Conservation (phyloP, 768 basidiomycete species). For the Phanerodontia chrysosporium region DNA sequence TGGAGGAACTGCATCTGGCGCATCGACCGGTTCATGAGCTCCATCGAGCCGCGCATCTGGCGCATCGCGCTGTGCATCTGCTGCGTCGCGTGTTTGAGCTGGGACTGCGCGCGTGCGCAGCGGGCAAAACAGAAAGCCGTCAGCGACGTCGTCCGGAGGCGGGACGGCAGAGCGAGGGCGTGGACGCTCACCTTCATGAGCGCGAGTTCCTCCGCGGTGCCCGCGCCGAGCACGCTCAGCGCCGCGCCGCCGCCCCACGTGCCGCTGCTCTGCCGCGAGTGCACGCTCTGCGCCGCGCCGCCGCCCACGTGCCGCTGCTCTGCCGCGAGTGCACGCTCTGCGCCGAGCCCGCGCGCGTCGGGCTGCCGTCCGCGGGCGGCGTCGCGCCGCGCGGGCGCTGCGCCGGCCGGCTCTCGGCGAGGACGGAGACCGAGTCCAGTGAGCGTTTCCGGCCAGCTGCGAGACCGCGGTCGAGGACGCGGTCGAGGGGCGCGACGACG, state of each 20-base stretch:
- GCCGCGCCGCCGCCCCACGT: not conserved
- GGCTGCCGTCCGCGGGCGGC: not conserved
- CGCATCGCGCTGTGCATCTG: slow-evolving; percentile 6
- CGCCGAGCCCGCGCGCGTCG: not conserved
- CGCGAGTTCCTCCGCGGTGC: not conserved
- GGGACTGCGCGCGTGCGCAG: too few relatives aligned
- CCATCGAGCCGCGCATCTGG: not conserved
- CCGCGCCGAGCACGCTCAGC: not conserved
- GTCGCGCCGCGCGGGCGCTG: not conserved
- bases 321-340: not conserved
- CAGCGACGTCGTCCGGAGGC: not conserved
- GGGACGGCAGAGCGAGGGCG: not conserved
- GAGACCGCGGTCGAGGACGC: not conserved
- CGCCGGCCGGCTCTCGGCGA: not conserved
- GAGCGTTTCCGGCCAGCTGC: not conserved
- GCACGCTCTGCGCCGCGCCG: not conserved
- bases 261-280: not conserved
- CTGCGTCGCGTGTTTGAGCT: not conserved
- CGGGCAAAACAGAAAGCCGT: too few relatives aligned
- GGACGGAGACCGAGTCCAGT: not conserved
- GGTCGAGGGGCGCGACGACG: not conserved
- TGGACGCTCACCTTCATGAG: not conserved
- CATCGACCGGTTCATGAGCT: slow-evolving; percentile 1
- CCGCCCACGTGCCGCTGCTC: not conserved
- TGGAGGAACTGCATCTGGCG: slow-evolving; percentile 1